Evolutionary conservation across 371 early-diverging fungal genomes (phyloP).

Genomic region (Mucor circinelloides): DNA sequence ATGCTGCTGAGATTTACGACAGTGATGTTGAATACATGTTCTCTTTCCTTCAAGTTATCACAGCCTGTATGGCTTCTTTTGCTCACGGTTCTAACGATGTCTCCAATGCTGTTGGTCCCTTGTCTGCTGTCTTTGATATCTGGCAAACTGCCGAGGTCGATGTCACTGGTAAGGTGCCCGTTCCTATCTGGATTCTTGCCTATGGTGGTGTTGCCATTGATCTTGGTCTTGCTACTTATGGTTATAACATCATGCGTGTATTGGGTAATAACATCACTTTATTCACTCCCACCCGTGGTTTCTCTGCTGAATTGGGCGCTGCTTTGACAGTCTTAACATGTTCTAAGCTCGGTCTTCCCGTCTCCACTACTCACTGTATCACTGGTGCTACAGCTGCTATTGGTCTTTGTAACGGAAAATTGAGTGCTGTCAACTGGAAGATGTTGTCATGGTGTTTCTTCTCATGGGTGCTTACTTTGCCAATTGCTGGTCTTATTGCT

Average conservation of each 20-base stretch:
- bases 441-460: conserved; percentile 71
- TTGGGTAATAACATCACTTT: conserved; percentile 89
- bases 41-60: conserved; percentile 83
- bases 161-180: conserved; percentile 53
- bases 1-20: conserved; percentile 69
- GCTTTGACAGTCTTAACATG: conserved; percentile 86
- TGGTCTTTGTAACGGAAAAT: conserved; percentile 81
- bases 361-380: conserved; percentile 92
- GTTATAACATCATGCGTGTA: conserved; percentile 72
- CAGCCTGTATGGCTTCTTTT: conserved; percentile 84
- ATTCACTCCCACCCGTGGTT: conserved; percentile 82
- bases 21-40: conserved; percentile 81
- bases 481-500: conserved; percentile 68
- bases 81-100: conserved; percentile 92
- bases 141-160: conserved; percentile 66
- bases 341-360: conserved; percentile 80
- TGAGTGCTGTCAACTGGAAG: conserved; percentile 81
- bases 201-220: conserved; percentile 82
- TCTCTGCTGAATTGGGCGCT: conserved; percentile 82
- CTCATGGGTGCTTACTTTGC: conserved; percentile 85
- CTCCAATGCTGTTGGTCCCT: conserved; percentile 86
- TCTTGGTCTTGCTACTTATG: conserved; percentile 74
- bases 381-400: conserved; percentile 84
- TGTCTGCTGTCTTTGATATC: conserved; percentile 66
- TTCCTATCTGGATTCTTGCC: conserved; percentile 78